Conservation (phyloP, 352 stramenopile genomes). For the Pythium sukuiense region DNA sequence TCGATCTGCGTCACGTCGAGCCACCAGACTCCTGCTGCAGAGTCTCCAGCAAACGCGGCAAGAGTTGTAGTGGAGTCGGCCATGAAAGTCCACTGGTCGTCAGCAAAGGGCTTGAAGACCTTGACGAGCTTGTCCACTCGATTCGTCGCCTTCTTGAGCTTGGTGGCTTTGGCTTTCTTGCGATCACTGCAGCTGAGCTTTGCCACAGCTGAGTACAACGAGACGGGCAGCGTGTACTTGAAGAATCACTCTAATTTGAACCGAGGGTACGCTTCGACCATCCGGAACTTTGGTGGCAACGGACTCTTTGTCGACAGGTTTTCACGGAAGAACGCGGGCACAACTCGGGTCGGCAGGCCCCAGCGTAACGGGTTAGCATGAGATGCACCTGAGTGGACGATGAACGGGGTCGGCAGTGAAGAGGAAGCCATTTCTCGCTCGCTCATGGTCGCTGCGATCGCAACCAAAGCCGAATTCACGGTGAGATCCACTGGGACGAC, state of each 20-base stretch:
- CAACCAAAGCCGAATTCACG: conserved; percentile 71
- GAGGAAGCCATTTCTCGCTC: background rate
- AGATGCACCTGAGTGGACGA: conserved; percentile 72
- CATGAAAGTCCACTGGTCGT: conserved; percentile 77
- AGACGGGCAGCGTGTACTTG: conserved; percentile 66
- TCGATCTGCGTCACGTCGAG: conserved; percentile 64
- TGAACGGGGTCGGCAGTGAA: conserved; percentile 30
- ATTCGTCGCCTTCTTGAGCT: conserved; percentile 67
- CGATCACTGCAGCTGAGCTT: conserved; percentile 48
- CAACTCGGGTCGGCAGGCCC: conserved; percentile 48
- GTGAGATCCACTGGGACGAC: conserved; percentile 78
- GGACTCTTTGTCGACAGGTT: conserved; percentile 46
- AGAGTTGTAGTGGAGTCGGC: conserved; percentile 40
- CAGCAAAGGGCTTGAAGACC: conserved; percentile 82
- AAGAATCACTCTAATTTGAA: conserved; percentile 84
- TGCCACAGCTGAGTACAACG: conserved; percentile 63
- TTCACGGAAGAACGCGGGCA: conserved; percentile 61
- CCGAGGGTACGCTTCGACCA: conserved; percentile 65
- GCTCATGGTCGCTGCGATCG: conserved; percentile 37
- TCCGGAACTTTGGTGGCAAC: conserved; percentile 55
- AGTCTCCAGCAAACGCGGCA: conserved; percentile 17
- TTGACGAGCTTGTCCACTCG: conserved; percentile 63
- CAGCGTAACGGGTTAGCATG: conserved; percentile 71
- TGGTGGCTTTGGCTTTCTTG: conserved; percentile 55
- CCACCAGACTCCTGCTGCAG: conserved; percentile 39